Conservation (phyloP, 352 stramenopile genomes). For the Phytophthora aleatoria region DNA sequence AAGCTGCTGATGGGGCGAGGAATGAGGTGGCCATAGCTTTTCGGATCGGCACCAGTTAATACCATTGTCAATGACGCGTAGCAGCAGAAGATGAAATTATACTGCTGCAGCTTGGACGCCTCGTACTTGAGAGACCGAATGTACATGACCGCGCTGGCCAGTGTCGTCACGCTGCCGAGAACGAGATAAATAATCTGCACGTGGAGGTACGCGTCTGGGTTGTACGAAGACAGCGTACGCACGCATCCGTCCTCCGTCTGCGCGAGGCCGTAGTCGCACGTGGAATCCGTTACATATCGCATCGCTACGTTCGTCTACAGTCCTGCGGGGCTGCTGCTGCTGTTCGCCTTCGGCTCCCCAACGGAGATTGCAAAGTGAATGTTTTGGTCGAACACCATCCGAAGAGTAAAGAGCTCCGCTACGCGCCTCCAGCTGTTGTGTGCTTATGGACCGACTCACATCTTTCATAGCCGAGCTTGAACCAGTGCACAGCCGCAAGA, state of each 20-base stretch:
- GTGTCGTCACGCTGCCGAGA: conserved; percentile 27
- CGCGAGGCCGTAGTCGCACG: conserved; percentile 39
- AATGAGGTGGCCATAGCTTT: conserved; percentile 44
- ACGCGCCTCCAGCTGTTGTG: conserved; percentile 21
- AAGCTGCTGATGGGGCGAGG: conserved; percentile 43
- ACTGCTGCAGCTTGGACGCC: conserved; percentile 40
- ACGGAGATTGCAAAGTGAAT: conserved; percentile 33
- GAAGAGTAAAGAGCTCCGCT: conserved; percentile 27
- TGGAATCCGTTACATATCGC: conserved; percentile 36
- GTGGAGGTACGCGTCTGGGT: conserved; percentile 32
- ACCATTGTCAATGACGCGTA: conserved; percentile 47
- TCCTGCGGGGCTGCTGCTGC: no score
- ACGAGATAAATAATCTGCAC: conserved; percentile 41
- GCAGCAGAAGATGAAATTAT: conserved; percentile 44
- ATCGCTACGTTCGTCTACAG: conserved; percentile 12
- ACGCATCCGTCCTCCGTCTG: conserved; percentile 32
- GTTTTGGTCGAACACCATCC: conserved; percentile 21
- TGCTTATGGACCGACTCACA: conserved; percentile 30
- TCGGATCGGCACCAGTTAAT: conserved; percentile 37
- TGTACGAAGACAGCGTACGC: conserved; percentile 36
- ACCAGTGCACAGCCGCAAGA: conserved; percentile 25
- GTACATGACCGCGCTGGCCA: conserved; percentile 38
- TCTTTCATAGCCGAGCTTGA: conserved; percentile 23
- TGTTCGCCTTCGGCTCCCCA: conserved; percentile 1
- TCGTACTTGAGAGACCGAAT: conserved; percentile 34